phyloP scores from a whole-genome alignment of 129 eudicot species.

The Kitagawia praeruptora region DNA sequence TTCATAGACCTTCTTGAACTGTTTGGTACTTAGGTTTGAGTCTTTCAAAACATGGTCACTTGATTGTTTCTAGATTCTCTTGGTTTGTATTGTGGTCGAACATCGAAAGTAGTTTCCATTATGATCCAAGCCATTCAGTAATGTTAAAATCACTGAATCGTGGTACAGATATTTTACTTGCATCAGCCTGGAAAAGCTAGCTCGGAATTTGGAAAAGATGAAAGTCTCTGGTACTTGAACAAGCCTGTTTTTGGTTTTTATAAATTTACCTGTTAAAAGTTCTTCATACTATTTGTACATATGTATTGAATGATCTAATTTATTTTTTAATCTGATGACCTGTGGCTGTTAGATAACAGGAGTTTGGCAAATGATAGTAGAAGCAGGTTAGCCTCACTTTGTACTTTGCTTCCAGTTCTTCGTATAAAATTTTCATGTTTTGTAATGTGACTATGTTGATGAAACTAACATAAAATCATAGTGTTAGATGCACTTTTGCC shows the following conservation, averaged over 20 bases:
- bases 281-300: not conserved
- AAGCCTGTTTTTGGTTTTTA: not conserved
- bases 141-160: not conserved
- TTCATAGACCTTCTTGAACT: not conserved
- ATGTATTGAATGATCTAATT: not conserved
- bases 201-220: conserved; percentile 38
- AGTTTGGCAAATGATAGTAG: conserved; percentile 18
- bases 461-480: not conserved
- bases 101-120: not conserved
- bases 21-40: not conserved
- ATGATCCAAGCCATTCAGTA: not conserved
- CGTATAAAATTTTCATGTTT: not conserved
- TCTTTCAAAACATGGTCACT: not conserved
- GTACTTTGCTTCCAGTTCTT: not conserved
- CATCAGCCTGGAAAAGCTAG: conserved; percentile 65
- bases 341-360: conserved; percentile 22
- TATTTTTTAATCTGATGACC: not conserved
- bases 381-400: conserved; percentile 38
- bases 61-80: not conserved
- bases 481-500: not conserved
- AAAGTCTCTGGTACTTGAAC: conserved; percentile 34
- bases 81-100: not conserved
- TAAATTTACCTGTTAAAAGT: not conserved
- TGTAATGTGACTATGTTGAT: not conserved
- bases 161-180: conserved; percentile 68